Evolutionary conservation across 768 basidiomycete genomes (phyloP).

Genomic region (Tulasnella sp.): DNA sequence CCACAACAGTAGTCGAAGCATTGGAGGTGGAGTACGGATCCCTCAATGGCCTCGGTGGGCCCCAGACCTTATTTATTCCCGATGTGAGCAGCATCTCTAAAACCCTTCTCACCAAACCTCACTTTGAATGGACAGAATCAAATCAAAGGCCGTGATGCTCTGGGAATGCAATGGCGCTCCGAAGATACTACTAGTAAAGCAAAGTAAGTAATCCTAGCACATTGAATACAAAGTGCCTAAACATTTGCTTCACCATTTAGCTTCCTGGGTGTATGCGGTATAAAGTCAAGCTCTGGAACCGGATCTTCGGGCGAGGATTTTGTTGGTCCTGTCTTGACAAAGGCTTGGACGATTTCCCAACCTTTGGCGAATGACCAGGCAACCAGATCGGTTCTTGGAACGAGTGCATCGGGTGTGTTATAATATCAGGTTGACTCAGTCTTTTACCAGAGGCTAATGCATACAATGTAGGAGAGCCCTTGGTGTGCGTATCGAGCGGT

Average conservation of each 20-base stretch:
- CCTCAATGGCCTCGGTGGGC: background rate
- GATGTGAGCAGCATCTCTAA: background rate
- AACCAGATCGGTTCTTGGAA: background rate
- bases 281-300: background rate
- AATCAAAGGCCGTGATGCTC: background rate
- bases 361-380: background rate
- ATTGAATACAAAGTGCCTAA: background rate
- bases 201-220: background rate
- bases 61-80: background rate
- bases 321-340: background rate
- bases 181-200: background rate
- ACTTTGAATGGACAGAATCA: background rate
- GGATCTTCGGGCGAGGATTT: background rate
- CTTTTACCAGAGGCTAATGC: background rate
- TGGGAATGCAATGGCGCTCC: background rate
- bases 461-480: background rate
- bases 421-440: background rate
- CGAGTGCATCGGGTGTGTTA: background rate
- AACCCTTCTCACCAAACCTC: background rate
- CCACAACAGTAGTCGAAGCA: background rate
- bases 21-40: background rate
- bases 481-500: background rate
- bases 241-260: background rate
- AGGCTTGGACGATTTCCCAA: background rate
- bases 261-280: background rate